These are phyloP conservation scores for Kodamaea lidongshanica DNA, from an alignment of 805 yeast genomes.

Conservation along the genomic window DNA sequence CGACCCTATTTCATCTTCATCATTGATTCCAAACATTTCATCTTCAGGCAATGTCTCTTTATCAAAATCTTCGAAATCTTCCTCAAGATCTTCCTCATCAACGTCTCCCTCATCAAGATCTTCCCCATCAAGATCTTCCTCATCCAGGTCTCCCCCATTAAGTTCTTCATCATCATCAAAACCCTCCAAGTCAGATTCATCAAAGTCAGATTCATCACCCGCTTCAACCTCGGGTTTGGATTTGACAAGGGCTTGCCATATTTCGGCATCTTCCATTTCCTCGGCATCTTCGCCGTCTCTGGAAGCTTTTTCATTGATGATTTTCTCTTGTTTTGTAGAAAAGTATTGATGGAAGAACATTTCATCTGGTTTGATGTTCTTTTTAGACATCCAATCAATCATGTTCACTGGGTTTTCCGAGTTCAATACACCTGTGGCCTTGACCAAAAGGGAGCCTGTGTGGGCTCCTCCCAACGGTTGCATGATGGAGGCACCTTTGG, in stretches of 20 bases:
- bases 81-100: slow-evolving; percentile 11
- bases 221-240: slow-evolving; percentile 68
- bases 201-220: slow-evolving; percentile 25
- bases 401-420: slow-evolving; percentile 71
- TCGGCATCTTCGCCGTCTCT: slow-evolving; percentile 37
- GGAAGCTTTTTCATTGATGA: slow-evolving; percentile 16
- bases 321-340: slow-evolving; percentile 46
- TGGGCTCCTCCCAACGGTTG: slow-evolving; percentile 91
- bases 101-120: slow-evolving; percentile 18
- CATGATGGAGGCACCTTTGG: slow-evolving; percentile 93
- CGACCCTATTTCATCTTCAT: slow-evolving; percentile 22
- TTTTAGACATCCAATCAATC: slow-evolving; percentile 72
- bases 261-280: slow-evolving; percentile 58
- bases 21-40: slow-evolving; percentile 19
- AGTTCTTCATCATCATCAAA: slow-evolving; percentile 39
- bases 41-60: slow-evolving; percentile 21
- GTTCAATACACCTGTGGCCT: slow-evolving; percentile 42
- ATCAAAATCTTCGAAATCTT: slow-evolving; percentile 18
- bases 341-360: slow-evolving; percentile 84
- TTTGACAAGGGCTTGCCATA: slow-evolving; percentile 74
- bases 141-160: slow-evolving; percentile 21
- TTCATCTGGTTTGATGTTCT: slow-evolving; percentile 76
- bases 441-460: slow-evolving; percentile 62
- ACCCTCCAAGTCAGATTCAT: slow-evolving; percentile 40
- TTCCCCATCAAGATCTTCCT: slow-evolving; percentile 12